Base-by-base conservation (phyloP, 2,329 filamentous ascomycete genomes). In the Verticillium isaacii region DNA sequence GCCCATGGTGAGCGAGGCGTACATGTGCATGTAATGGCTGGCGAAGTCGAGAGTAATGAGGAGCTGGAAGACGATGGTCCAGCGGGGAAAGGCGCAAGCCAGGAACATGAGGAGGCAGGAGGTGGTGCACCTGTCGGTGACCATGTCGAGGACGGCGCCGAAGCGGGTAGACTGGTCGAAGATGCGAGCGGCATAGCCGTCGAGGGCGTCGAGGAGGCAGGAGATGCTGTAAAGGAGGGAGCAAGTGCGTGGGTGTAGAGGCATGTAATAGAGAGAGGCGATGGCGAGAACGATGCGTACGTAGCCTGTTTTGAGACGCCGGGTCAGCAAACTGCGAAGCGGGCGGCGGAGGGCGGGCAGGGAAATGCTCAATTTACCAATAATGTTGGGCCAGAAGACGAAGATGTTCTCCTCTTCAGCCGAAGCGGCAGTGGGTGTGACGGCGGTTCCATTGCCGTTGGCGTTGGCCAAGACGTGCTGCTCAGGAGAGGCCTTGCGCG, bases 11-110 rank as follows among this genome's bases (percentile, higher is more conserved):
- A 97, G 81, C 1, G 93, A 97, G 14, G 93, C 92, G 74, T 96
- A 98, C 95, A 99, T 99, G 80, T 99, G 95, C 82, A 98, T 94
- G 75, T 98, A 99, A 77, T 99, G 95, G 74, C 93, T 97, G 32
- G 95, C 91, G 66, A 99, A 84, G 77, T 99, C 95, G 70, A 99
- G 80, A 61, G 90, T 90, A 75, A 99, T 97, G 72, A 99, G 80
- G 55, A 89, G 87, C 80, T 99, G 95, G 84, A 99, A 99, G 63
- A 98, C 73, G 68, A 98, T 93, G 66, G 92, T 89, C 89, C 92
- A 98, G 62, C 93, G 87, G 5, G 95, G 95, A 79, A 96, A 99
- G 23, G 95, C 95, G 15, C 92, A 96, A 50, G 92, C 92, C 65
- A 99, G 80, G 80, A 98, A 99, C 58, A 98, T 93, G 57, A 99